Evolutionary conservation across 2,329 filamentous ascomycete species (phyloP), one percentile per base, ranked within the genome.

Genomic region (Fusarium armeniacum): DNA sequence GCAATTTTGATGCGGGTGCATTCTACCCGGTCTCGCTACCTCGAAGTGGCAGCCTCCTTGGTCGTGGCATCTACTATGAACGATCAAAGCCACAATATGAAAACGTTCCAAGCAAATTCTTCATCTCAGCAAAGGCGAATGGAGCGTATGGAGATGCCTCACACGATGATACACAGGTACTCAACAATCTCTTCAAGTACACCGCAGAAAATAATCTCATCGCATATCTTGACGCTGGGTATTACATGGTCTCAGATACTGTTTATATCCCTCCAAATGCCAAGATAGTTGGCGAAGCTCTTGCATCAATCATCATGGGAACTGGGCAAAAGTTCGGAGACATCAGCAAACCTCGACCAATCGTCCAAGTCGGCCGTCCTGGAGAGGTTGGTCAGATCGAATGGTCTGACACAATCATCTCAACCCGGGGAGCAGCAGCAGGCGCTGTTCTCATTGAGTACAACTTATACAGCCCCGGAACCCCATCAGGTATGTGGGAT

Each of bases 71-170:
- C 26, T 89, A 92, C 76, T 94, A 92, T 76, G 89, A 92, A 74
- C 87, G 90, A 20, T 91, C 91, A 71, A 93, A 79, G 83, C 93
- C 93, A 8, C 88, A 93, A 71, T 97, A 96, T 76, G 86, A 89
- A 58, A 78, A 84, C 30, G 74, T 90, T 5, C 80, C 87, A 1
- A 83, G 84, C 2, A 83, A 83, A 3, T 83, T 85, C 9, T 93
- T 96, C 76, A 77, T 93, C 72, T 91, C 89, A 61, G 88, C 93
- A 74, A 92, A 91, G 71, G 83, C 58, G 13, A 64, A 55, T 22
- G 74, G 74, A 5, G 74, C 72, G 30, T 83, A 16, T 83, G 93
- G 93, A 65, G 91, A 96, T 73, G 93, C 92, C 36, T 77, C 78
- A 3, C 90, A 91, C 1, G 93, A 96, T 70, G 93, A 96, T 75